phyloP scores from a whole-genome alignment of 257 asterid species.

The Primulina huaijiensis region DNA sequence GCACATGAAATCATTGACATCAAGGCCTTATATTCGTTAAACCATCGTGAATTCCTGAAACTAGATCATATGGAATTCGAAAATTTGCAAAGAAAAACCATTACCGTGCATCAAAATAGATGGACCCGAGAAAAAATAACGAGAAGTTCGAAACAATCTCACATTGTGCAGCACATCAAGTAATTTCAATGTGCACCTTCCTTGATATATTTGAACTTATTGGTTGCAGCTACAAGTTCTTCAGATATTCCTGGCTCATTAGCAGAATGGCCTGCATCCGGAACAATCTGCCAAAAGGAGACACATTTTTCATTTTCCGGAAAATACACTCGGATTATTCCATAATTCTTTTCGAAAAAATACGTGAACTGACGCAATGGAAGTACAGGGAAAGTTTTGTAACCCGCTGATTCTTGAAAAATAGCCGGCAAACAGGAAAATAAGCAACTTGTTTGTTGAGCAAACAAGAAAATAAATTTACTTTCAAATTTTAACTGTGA shows the following conservation, averaged over 20 bases:
- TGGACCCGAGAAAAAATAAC: neutral
- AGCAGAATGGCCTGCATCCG: slow-evolving; percentile 95
- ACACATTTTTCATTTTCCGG: neutral
- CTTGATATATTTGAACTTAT: slow-evolving; percentile 56
- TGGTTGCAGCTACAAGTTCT: slow-evolving; percentile 87
- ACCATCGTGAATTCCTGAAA: no score
- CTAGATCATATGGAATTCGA: no score
- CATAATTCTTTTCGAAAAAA: neutral
- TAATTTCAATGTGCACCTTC: slow-evolving; percentile 25
- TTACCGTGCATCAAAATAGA: no score
- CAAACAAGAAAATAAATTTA: no score
- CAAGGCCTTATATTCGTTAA: neutral
- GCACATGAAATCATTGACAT: neutral
- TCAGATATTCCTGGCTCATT: slow-evolving; percentile 74
- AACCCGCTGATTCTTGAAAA: no score
- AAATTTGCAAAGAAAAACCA: neutral
- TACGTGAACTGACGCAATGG: no score
- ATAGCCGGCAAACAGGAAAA: no score
- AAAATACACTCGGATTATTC: neutral
- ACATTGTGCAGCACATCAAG: neutral
- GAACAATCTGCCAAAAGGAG: slow-evolving; percentile 49
- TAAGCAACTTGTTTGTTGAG: no score
- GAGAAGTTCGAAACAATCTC: neutral
- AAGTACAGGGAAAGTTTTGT: no score
- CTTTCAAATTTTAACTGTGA: no score